Evolutionary conservation across 148 eudicot genomes (phyloP).

Genomic region (Silene conica): DNA sequence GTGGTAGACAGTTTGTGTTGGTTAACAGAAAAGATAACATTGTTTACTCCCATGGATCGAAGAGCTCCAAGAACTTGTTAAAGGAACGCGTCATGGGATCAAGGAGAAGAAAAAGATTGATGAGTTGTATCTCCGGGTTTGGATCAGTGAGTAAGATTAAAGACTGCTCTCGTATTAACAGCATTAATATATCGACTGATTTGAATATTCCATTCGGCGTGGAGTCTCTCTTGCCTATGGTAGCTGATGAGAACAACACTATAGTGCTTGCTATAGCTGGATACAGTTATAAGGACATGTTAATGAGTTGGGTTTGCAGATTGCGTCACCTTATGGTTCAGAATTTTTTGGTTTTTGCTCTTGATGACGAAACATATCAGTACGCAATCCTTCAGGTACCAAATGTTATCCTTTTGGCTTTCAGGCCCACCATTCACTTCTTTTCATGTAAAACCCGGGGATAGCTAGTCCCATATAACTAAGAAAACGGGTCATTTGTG

Average conservation of each 20-base stretch:
- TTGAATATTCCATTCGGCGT: slow-evolving; percentile 49
- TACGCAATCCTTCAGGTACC: slow-evolving; percentile 76
- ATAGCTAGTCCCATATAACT: no score
- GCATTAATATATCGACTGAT: slow-evolving; percentile 23
- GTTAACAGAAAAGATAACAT: slow-evolving; percentile 34
- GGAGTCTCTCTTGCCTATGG: slow-evolving; percentile 48
- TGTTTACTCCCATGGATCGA: slow-evolving; percentile 40
- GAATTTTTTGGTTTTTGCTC: slow-evolving; percentile 79
- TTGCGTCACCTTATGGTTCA: slow-evolving; percentile 49
- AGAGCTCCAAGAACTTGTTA: slow-evolving; percentile 32
- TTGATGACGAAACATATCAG: slow-evolving; percentile 71
- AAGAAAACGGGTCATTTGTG: no score
- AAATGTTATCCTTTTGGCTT: neutral
- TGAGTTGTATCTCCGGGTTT: slow-evolving; percentile 37
- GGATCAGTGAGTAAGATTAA: slow-evolving; percentile 22
- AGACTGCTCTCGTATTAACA: slow-evolving; percentile 26
- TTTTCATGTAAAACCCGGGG: neutral
- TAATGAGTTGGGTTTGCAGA: slow-evolving; percentile 97
- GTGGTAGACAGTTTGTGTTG: slow-evolving; percentile 47
- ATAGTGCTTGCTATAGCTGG: slow-evolving; percentile 79
- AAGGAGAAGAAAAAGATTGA: slow-evolving; percentile 33
- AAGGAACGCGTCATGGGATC: slow-evolving; percentile 28
- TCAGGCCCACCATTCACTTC: neutral
- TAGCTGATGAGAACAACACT: slow-evolving; percentile 59
- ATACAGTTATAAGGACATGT: slow-evolving; percentile 90